Conservation (phyloP, 257 asterid species). For the Nicotiana tomentosiformis region DNA sequence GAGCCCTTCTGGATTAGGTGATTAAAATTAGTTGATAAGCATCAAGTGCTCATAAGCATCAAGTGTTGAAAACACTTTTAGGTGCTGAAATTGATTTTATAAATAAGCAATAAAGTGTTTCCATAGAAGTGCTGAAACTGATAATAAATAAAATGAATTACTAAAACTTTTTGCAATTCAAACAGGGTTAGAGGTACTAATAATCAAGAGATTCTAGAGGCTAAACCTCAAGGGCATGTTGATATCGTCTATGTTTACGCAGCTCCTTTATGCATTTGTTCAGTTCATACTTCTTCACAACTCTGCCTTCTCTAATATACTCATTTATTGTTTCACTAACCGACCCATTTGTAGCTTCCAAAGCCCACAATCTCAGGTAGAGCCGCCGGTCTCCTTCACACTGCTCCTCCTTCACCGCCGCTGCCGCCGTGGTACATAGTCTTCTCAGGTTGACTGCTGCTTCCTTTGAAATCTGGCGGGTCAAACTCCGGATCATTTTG, state of each 20-base stretch:
- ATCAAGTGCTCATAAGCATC: no score
- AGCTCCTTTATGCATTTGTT: conserved; percentile 48
- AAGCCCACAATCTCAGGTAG: conserved; percentile 56
- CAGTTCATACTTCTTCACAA: conserved; percentile 37
- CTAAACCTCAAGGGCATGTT: conserved; percentile 71
- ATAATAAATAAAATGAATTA: no score
- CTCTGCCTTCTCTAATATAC: conserved; percentile 50
- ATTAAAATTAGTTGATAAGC: no score
- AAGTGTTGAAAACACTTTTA: no score
- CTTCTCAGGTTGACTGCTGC: conserved; percentile 22
- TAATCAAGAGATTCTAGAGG: background rate
- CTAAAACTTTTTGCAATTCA: no score
- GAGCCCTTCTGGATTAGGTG: no score
- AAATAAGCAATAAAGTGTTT: no score
- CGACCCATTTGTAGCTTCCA: conserved; percentile 39
- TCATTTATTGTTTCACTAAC: conserved; percentile 50
- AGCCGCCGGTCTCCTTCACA: conserved; percentile 10
- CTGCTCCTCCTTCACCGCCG: conserved; percentile 1
- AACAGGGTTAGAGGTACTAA: background rate
- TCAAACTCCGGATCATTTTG: conserved; percentile 18
- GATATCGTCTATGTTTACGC: conserved; percentile 44
- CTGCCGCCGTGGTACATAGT: conserved; percentile 25
- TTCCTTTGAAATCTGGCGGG: conserved; percentile 23
- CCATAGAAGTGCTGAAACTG: no score
- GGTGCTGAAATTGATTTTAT: no score